Conservation (phyloP, 2,329 filamentous ascomycete species). For the Seiridium unicorne region DNA sequence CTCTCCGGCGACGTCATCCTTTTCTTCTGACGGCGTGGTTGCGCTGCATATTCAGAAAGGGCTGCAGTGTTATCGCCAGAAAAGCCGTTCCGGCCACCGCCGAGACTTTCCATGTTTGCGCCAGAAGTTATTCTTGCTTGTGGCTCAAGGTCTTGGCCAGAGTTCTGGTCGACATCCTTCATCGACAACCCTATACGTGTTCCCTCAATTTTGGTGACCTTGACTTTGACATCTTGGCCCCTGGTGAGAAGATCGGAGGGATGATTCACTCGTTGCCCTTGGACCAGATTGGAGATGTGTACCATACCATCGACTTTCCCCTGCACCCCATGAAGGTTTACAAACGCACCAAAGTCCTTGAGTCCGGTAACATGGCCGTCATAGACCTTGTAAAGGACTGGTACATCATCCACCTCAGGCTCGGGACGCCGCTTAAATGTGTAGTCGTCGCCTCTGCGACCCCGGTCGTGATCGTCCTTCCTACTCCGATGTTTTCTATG, state of each 20-base stretch:
- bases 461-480: conserved; percentile 36
- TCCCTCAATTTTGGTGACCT: conserved; percentile 83
- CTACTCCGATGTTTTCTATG: conserved; percentile 45
- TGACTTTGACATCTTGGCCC: conserved; percentile 87
- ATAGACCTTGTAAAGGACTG: conserved; percentile 84
- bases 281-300: conserved; percentile 84
- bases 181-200: conserved; percentile 84
- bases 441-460: conserved; percentile 44
- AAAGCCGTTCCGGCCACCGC: conserved; percentile 56
- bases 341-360: conserved; percentile 95
- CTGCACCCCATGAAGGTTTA: conserved; percentile 82
- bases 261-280: conserved; percentile 84
- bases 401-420: conserved; percentile 76
- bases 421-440: conserved; percentile 65
- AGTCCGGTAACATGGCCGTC: conserved; percentile 86
- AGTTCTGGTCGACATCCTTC: conserved; percentile 94
- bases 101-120: conserved; percentile 82
- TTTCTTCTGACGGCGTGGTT: conserved; percentile 70
- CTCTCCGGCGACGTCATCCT: conserved; percentile 93
- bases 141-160: conserved; percentile 79
- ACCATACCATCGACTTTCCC: conserved; percentile 92
- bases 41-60: conserved; percentile 58
- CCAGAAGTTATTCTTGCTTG: conserved; percentile 79
- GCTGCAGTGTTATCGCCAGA: conserved; percentile 53
- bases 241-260: conserved; percentile 82